Evolutionary conservation across 2,329 filamentous ascomycete species (phyloP).

Genomic region (Dothideomycetes sp.): DNA sequence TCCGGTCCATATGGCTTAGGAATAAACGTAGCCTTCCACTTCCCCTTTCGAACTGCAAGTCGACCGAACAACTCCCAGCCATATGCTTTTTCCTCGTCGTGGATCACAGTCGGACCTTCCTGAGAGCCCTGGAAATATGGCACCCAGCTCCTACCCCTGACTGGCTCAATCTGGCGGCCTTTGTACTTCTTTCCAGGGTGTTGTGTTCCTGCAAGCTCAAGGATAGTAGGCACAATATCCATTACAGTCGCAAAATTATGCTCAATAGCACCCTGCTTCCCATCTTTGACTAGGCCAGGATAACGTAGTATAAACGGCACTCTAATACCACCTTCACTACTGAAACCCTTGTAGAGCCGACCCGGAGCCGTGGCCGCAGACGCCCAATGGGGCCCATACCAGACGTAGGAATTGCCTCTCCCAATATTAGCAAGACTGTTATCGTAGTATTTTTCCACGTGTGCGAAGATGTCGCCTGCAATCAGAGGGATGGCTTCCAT

Average conservation of each 20-base stretch:
- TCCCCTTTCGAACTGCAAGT: conserved; percentile 23
- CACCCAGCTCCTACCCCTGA: conserved; percentile 22
- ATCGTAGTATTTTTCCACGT: conserved; percentile 26
- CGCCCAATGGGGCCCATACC: conserved; percentile 26
- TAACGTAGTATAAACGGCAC: conserved; percentile 27
- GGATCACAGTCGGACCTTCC: conserved; percentile 8
- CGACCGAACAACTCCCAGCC: conserved; percentile 26
- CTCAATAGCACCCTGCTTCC: conserved; percentile 13
- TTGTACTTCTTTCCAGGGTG: conserved; percentile 20
- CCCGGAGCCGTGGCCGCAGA: conserved; percentile 14
- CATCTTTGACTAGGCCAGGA: conserved; percentile 10
- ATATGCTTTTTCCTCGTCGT: conserved; percentile 16
- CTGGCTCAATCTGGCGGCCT: conserved; percentile 21
- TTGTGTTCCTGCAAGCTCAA: conserved; percentile 22
- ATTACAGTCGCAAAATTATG: conserved; percentile 27
- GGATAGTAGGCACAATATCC: conserved; percentile 24
- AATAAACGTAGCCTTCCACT: conserved; percentile 24
- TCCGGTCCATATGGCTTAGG: conserved; percentile 18
- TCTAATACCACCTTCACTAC: conserved; percentile 22
- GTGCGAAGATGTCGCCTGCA: conserved; percentile 17
- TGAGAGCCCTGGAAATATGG: conserved; percentile 10
- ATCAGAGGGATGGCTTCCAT: conserved; percentile 21
- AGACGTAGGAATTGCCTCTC: conserved; percentile 22
- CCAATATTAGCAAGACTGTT: conserved; percentile 27
- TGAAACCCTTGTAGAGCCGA: conserved; percentile 15